These are phyloP conservation scores for Ophiostoma angusticollis DNA, from an alignment of 2,329 filamentous ascomycete species.

Conservation along the genomic window DNA sequence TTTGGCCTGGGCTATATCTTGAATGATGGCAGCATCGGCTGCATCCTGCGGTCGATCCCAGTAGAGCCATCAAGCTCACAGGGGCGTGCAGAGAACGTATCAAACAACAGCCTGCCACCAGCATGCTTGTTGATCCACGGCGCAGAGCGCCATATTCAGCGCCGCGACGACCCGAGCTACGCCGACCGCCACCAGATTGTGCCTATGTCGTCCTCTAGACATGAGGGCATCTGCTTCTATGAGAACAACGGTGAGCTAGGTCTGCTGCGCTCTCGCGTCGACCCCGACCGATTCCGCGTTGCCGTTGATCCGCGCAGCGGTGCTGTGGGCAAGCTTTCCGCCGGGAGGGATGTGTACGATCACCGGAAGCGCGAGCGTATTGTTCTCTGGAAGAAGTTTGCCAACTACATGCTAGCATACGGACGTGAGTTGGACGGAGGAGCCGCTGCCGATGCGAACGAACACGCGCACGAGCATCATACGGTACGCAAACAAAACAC, in stretches of 20 bases:
- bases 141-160: slow-evolving; percentile 57
- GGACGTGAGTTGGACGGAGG: slow-evolving; percentile 53
- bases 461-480: slow-evolving; percentile 32
- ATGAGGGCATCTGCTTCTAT: slow-evolving; percentile 52
- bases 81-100: slow-evolving; percentile 13
- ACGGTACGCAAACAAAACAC: too few species aligned
- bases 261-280: slow-evolving; percentile 48
- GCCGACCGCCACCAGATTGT: slow-evolving; percentile 46
- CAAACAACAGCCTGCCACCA: slow-evolving; percentile 46
- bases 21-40: slow-evolving; percentile 69
- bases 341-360: slow-evolving; percentile 52
- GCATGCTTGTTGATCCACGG: slow-evolving; percentile 60
- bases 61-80: slow-evolving; percentile 7
- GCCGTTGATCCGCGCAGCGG: slow-evolving; percentile 39
- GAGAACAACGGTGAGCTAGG: slow-evolving; percentile 56
- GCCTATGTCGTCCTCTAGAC: slow-evolving; percentile 31
- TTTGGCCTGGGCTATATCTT: slow-evolving; percentile 76
- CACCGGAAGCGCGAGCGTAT: slow-evolving; percentile 53
- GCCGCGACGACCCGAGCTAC: slow-evolving; percentile 43
- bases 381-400: slow-evolving; percentile 60
- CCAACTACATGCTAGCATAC: slow-evolving; percentile 62
- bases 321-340: slow-evolving; percentile 45
- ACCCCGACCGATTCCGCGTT: slow-evolving; percentile 48
- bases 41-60: slow-evolving; percentile 46
- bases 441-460: slow-evolving; percentile 18